Evolutionary conservation across 2,329 filamentous ascomycete species (phyloP).

Genomic region (Ceratocystis smalleyi): DNA sequence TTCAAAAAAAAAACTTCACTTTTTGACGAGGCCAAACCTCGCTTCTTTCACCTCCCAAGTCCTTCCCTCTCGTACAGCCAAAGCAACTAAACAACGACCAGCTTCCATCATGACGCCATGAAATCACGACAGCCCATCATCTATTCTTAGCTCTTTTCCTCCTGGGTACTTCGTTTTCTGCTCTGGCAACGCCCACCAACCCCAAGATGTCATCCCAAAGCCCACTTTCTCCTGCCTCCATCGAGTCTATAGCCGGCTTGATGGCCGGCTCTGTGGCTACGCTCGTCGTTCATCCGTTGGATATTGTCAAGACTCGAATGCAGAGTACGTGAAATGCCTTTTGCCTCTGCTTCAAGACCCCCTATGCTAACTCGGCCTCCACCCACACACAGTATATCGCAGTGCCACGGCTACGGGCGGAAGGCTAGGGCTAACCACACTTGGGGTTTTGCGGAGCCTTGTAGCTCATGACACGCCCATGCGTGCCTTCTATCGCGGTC

Average conservation of each 20-base stretch:
- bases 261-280: slow-evolving; percentile 77
- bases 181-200: not conserved
- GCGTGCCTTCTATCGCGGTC: slow-evolving; percentile 68
- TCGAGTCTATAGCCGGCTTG: slow-evolving; percentile 83
- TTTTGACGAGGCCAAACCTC: not conserved
- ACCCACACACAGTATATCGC: slow-evolving; percentile 5
- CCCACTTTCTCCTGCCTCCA: slow-evolving; percentile 39
- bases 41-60: not conserved
- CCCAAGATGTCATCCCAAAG: not conserved
- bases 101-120: slow-evolving; percentile 4
- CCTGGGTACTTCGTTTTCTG: not conserved
- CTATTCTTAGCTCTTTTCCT: not conserved
- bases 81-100: not conserved
- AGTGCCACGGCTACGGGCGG: not conserved
- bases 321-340: slow-evolving; percentile 46
- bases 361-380: not conserved
- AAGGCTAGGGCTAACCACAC: slow-evolving; percentile 30
- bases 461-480: slow-evolving; percentile 39
- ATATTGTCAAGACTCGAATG: slow-evolving; percentile 90
- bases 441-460: slow-evolving; percentile 37
- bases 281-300: slow-evolving; percentile 75
- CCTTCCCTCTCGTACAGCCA: not conserved
- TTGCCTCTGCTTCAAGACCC: not conserved
- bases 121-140: not conserved
- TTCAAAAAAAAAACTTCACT: not conserved